Base-by-base conservation (phyloP, 2,329 filamentous ascomycete species). In the Penicillium sclerotiorum region DNA sequence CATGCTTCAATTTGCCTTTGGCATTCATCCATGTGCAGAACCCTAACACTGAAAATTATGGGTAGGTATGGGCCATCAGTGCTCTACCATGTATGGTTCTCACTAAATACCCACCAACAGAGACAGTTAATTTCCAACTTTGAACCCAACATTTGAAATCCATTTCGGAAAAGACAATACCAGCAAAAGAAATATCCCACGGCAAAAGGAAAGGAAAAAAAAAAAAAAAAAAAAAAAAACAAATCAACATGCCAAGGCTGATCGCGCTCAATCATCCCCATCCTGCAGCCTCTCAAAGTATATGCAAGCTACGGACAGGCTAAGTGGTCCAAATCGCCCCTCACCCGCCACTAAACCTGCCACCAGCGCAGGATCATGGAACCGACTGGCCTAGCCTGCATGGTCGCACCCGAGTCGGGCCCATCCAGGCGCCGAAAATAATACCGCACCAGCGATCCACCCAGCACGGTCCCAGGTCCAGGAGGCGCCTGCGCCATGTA, bases 351-450 rank as follows among this genome's bases (percentile, higher is more conserved):
- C 44, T 44, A 49, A 33, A 33, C 25, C 47, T 30, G 37, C 46
- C 46, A 52, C 30, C 50, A 50, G 23, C 39, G 28, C 43, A 51
- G 38, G 44, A 58, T 55, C 49, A 48, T 45, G 50, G 52, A 60
- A 54, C 35, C 48, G 51, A 54, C 53, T 52, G 44, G 55, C 45
- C 45, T 39, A 52, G 47, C 42, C 37, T 49, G 47, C 51, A 52
- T 36, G 28, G 55, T 61, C 55, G 52, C 57, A 59, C 52, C 56
- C 57, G 57, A 55, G 18, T 56, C 52, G 53, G 57, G 15, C 22
- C 43, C 43, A 46, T 5, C 33, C 43, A 46, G 43, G 33, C 43
- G 43, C 43, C 43, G 43, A 39, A 45, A 38, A 38, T 51, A 32
- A 38, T 51, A 20, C 23, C 50, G 50, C 50, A 54, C 25, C 22